Evolutionary conservation across 1,284 basidiomycete genomes (phyloP).

Genomic region (Gymnopus androsaceus): DNA sequence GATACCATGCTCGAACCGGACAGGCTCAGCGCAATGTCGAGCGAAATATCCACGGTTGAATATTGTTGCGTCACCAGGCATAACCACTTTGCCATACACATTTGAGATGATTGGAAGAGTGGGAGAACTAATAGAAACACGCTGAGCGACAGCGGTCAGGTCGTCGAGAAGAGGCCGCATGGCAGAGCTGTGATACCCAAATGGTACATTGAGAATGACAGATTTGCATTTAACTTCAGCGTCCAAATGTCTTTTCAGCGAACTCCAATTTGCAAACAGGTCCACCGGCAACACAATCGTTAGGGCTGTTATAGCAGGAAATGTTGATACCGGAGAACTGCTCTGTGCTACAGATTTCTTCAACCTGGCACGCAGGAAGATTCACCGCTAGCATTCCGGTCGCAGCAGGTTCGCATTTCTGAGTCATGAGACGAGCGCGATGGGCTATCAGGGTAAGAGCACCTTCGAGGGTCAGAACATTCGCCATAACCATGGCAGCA

Average conservation of each 20-base stretch:
- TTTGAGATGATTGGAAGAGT: constrained; percentile 61
- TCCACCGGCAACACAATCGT: constrained; percentile 60
- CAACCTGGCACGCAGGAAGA: constrained; percentile 36
- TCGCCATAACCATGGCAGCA: constrained; percentile 60
- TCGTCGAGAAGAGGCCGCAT: constrained; percentile 58
- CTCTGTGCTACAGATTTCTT: constrained; percentile 30
- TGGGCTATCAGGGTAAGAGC: constrained; percentile 61
- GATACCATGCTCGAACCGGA: constrained; percentile 56
- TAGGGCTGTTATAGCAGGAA: constrained; percentile 63
- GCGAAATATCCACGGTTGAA: constrained; percentile 58
- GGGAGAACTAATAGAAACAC: constrained; percentile 44
- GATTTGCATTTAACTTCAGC: constrained; percentile 40
- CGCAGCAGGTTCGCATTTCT: constrained; percentile 41
- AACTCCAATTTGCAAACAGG: constrained; percentile 41
- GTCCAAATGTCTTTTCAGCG: constrained; percentile 46
- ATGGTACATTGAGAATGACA: constrained; percentile 56
- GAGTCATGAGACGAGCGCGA: constrained; percentile 55
- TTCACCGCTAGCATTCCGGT: constrained; percentile 66
- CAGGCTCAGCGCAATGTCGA: constrained; percentile 61
- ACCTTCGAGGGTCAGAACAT: constrained; percentile 55
- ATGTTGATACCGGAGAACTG: constrained; percentile 45
- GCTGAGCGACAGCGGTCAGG: constrained; percentile 40
- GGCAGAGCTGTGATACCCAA: constrained; percentile 64
- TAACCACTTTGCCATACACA: constrained; percentile 52
- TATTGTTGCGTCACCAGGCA: constrained; percentile 47